A percentile compares a stretch with the other conserved stretches of the same genome.
Evolutionary conservation across 352 stramenopile genomes (phyloP).

Genomic region (Phytopythium ostracodes): DNA sequence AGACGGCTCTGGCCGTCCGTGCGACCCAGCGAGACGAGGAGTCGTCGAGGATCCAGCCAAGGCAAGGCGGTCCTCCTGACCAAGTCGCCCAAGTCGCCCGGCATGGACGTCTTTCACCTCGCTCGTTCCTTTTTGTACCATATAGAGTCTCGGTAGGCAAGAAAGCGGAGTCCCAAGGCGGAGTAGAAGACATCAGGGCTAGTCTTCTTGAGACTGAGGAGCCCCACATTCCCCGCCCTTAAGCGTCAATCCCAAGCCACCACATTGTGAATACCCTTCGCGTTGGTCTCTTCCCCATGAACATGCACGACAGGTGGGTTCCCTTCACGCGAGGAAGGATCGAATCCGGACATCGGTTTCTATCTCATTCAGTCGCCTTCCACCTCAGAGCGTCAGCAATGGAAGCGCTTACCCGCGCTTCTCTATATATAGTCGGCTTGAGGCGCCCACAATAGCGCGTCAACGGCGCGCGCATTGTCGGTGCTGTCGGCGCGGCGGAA

Average conservation of each 20-base stretch:
- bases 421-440: background rate
- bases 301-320: no score
- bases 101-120: background rate
- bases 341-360: background rate
- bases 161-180: no score
- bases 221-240: background rate
- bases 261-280: background rate
- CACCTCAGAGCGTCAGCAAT: background rate
- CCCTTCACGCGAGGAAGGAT: background rate
- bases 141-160: background rate
- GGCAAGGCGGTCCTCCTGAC: no score
- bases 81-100: no score
- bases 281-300: background rate
- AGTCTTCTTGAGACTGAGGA: no score
- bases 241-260: background rate
- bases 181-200: no score
- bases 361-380: background rate
- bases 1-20: background rate
- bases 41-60: no score
- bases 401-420: background rate
- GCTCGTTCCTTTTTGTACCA: slow-evolving; percentile 1
- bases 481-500: background rate
- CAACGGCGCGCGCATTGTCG: background rate
- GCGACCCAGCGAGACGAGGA: no score
- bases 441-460: background rate